Conservation (phyloP, 495 filamentous ascomycete genomes). For the Copromyces sp. region DNA sequence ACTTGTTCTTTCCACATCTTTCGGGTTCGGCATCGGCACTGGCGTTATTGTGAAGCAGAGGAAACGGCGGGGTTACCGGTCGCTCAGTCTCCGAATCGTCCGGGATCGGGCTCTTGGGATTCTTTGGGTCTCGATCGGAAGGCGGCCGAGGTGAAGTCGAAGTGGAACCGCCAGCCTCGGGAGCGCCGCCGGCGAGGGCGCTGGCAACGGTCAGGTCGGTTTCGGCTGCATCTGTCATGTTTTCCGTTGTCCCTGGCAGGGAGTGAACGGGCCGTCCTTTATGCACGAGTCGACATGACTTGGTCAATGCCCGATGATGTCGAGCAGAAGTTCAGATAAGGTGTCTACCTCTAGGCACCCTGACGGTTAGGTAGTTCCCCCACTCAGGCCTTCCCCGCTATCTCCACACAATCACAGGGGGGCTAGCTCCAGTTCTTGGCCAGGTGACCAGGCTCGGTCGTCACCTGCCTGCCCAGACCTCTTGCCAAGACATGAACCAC, state of each 20-base stretch:
- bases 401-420: neutral
- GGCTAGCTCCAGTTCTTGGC: neutral
- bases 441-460: neutral
- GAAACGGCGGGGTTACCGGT: slow-evolving; percentile 23
- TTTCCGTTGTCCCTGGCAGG: neutral
- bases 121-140: neutral
- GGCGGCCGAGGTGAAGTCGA: neutral
- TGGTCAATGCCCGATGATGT: neutral
- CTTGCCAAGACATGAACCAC: neutral
- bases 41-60: slow-evolving; percentile 34
- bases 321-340: neutral
- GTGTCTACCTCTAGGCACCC: neutral
- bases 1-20: slow-evolving; percentile 6
- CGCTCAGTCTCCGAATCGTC: neutral
- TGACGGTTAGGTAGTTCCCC: neutral
- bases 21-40: slow-evolving; percentile 22
- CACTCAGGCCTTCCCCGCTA: neutral
- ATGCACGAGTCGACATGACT: neutral
- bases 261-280: neutral
- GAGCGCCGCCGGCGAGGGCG: neutral
- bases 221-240: slow-evolving; percentile 4
- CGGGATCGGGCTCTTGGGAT: neutral
- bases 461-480: neutral
- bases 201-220: neutral
- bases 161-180: neutral